Base-by-base conservation (phyloP, 2,329 filamentous ascomycete genomes). In the Amauroascus niger region DNA sequence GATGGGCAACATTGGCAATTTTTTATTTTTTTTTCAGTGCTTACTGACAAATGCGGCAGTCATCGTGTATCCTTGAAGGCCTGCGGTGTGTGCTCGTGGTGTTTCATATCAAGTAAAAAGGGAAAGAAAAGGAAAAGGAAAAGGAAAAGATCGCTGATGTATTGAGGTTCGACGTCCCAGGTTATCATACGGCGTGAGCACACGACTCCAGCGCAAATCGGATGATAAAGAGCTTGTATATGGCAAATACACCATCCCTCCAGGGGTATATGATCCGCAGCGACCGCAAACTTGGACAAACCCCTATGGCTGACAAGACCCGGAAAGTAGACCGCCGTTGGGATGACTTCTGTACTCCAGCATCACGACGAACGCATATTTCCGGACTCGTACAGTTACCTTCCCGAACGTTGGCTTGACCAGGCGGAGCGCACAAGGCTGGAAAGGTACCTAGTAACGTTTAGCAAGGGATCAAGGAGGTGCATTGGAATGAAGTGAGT, bases 401-500 rank as follows among this genome's bases (percentile, higher is more conserved):
- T 54, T 16, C 62, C 62, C 3, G 59, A 61, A 49, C 60, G 62
- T 6, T 63, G 62, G 62, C 33, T 63, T 11, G 57, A 60, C 39
- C 28, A 30, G 18, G 48, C 51, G 6, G 49, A 60, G 48, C 50
- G 57, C 2, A 57, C 58, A 16, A 48, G 55, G n/a, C 41, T 63
- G 20, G 57, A 61, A 20, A 60, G 55, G 35, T 62, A 62, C 41
- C 43, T 63, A 37, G 61, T 63, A 5, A 37, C 61, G 13, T 63
- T 63, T 39, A 52, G 49, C 44, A 62, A 60, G 16, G 61, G 61
- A 1, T 56, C 58, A 6, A 43, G 60, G 18, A 32, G 51, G 4
- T 62, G 61, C 32, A 44, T 61, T 35, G 60, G 59, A 14, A 59
- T 64, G 55, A 57, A 62, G 57, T 60, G 16, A 55, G 57, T 57